Base-by-base conservation (phyloP, 2,329 filamentous ascomycete genomes). In the Fusarium albidum region DNA sequence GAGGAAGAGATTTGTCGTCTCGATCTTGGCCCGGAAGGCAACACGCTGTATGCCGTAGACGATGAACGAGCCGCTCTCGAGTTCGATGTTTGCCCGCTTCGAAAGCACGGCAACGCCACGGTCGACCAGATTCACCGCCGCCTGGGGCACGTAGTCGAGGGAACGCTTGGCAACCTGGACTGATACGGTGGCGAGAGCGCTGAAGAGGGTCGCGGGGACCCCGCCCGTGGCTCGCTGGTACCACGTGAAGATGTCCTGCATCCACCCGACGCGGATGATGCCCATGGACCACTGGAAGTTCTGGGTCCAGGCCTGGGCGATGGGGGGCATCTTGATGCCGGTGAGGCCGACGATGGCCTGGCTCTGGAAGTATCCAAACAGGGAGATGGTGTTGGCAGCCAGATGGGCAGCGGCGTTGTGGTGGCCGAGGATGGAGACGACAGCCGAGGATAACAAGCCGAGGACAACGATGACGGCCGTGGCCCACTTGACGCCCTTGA, bases 271-370 rank as follows among this genome's bases (percentile, higher is more conserved):
- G 40, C 84, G 84, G 67, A 98, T 96, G 68, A 98, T 92, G 66
- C 94, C 94, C 91, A 98, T 95, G 69, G 89, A 95, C 94, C 94
- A 98, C 71, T 96, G 90, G 77, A 98, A 97, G 76, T 97, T 94
- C 75, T 96, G 93, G 2, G 93, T 96, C 94, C 94, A 98, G 0
- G 92, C 83, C 68, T 90, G 84, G 45, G 96, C 94, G 54, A 96
- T 90, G 0, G 94, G 94, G 5, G 94, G 94, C 57, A 96, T 82
- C 25, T 82, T 81, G 10, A 97, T 87, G 13, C 88, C 84, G 32
- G 88, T 90, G 75, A 96, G 88, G 58, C 93, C 93, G 65, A 96
- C 81, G 73, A 97, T 91, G 33, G 94, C 93, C 75, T 96, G 92
- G 5, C 91, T 86, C 75, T 98, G 94, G 81, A 97, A 96, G 75